Evolutionary conservation across 371 early-diverging fungal genomes (phyloP).

Genomic region (Cladochytrium tenue): DNA sequence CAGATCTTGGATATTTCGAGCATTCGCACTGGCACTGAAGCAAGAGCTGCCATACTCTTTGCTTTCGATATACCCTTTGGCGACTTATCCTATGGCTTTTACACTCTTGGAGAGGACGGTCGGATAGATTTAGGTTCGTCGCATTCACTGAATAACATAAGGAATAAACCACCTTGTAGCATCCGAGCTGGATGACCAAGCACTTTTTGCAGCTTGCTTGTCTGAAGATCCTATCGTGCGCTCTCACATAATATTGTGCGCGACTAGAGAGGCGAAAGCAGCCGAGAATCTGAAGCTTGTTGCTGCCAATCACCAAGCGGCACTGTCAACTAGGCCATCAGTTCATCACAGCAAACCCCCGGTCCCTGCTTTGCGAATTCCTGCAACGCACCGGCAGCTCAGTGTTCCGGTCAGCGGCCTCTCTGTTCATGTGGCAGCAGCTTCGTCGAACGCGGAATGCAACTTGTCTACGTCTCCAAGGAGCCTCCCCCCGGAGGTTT

Average conservation of each 20-base stretch:
- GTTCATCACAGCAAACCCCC: too few relatives aligned
- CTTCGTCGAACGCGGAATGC: not conserved
- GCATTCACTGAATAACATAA: not conserved
- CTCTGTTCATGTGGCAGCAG: not conserved
- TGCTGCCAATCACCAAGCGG: too few relatives aligned
- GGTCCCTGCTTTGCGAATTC: too few relatives aligned
- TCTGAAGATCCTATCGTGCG: too few relatives aligned
- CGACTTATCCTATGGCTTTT: not conserved
- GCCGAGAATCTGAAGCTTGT: too few relatives aligned
- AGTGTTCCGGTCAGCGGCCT: constrained; percentile 1
- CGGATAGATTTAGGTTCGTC: not conserved
- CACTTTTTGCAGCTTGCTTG: too few relatives aligned
- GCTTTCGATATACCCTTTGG: not conserved
- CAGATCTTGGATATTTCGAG: not conserved
- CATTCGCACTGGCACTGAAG: not conserved
- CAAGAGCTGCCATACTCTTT: not conserved
- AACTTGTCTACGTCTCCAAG: not conserved
- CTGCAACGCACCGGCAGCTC: too few relatives aligned
- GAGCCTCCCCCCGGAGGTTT: not conserved
- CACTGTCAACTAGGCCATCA: too few relatives aligned
- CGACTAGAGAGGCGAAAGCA: too few relatives aligned
- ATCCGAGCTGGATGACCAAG: too few relatives aligned
- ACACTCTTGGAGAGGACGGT: not conserved
- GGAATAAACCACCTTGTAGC: not conserved
- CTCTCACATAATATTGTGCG: too few relatives aligned